Base-by-base conservation (phyloP, 805 yeast genomes). In the Lachancea meyersii region DNA sequence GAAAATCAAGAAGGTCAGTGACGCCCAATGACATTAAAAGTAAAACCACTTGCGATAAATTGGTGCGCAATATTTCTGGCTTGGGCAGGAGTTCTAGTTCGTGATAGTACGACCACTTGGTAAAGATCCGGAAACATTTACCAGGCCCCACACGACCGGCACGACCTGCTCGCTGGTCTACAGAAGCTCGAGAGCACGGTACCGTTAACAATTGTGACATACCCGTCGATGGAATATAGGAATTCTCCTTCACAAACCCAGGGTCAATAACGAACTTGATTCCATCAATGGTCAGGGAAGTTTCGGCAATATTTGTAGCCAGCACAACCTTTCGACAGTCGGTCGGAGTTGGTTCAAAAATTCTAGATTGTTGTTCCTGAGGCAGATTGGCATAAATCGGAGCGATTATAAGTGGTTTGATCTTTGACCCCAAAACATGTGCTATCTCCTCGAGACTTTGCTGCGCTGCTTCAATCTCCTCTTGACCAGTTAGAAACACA, bases 131-230 rank as follows among this genome's bases (percentile, higher is more conserved):
- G 56, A 83, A 93, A 64, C 97, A 93, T 58, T 86, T 86, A 14
- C 98, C 98, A 0, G 97, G 96, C 1, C 95, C 89, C 6, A 95
- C 88, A 69, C 98, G 81, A 32, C 98, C 98, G 5, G 97, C 98
- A 69, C 98, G 79, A 59, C 98, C 98, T 1, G 96, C 89, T 56
- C 98, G 72, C 65, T 93, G 98, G 55, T 87, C 89, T 0, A 96
- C 97, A 33, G 95, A 88, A 0, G 98, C 98, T 55, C 81, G 80
- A 0, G 97, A 89, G 49, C 95, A 87, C 0, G 96, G 94, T 13
- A 82, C 77, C 4, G 93, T 88, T 36, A 82, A 77, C 46, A 93
- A 71, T 26, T 89, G 81, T 46, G 88, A 95, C 79, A 91, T 89
- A 13, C 97, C 89, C 5, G 87, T 80, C 18, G 82, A 65, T 1